These are phyloP conservation scores for Primulina huaijiensis DNA, from an alignment of 257 asterid genomes.

Conservation along the genomic window DNA sequence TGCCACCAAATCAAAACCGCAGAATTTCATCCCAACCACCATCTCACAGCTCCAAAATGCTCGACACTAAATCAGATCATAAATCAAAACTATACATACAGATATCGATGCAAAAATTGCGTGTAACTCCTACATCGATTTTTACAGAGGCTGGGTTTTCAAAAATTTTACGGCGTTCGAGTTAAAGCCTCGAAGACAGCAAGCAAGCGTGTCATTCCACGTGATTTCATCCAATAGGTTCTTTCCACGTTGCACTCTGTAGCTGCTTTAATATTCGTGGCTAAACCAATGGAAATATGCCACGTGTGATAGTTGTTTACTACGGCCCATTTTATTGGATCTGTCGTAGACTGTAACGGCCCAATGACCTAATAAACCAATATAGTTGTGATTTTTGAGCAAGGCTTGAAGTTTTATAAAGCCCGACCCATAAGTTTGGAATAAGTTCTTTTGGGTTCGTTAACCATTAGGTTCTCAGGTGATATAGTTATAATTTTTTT, in stretches of 20 bases:
- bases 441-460: not conserved
- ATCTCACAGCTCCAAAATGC: slow-evolving; percentile 21
- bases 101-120: not conserved
- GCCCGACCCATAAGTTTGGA: not conserved
- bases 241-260: not conserved
- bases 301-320: not conserved
- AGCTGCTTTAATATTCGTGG: not conserved
- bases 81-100: not conserved
- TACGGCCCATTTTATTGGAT: not conserved
- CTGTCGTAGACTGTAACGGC: not conserved
- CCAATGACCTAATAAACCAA: not conserved
- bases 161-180: too few relatives aligned
- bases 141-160: not conserved
- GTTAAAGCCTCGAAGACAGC: not conserved
- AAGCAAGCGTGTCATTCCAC: not conserved
- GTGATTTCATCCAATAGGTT: not conserved
- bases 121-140: not conserved
- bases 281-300: not conserved
- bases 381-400: too few relatives aligned
- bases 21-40: slow-evolving; percentile 42
- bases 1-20: slow-evolving; percentile 54
- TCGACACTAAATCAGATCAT: not conserved
- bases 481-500: too few relatives aligned
- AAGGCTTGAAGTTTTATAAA: too few relatives aligned
- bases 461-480: too few relatives aligned